phyloP scores from a whole-genome alignment of 495 filamentous ascomycete genomes.

The Aspergillus mulundensis region DNA sequence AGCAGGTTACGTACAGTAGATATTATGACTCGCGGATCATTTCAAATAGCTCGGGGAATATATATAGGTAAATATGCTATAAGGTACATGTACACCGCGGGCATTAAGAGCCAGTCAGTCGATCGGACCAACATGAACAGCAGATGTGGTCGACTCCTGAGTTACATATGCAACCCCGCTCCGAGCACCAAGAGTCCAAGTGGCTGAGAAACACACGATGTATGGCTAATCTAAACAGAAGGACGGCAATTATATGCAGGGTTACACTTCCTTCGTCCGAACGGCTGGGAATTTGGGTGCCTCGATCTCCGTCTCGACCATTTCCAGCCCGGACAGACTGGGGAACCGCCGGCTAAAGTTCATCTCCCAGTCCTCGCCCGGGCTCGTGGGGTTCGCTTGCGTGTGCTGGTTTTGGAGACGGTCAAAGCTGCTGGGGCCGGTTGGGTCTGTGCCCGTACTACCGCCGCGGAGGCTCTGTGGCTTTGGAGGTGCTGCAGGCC shows the following conservation, averaged over 20 bases:
- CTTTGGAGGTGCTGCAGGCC: conserved; percentile 56
- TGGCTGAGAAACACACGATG: background rate
- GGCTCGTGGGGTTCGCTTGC: conserved; percentile 23
- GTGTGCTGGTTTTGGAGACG: conserved; percentile 7
- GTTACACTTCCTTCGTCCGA: conserved; percentile 41
- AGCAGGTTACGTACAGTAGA: background rate
- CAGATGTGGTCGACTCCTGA: conserved; percentile 4
- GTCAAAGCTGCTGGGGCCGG: background rate
- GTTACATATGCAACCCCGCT: conserved; percentile 4
- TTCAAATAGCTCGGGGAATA: background rate
- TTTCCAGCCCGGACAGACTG: conserved; percentile 73
- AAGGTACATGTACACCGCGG: conserved; percentile 1
- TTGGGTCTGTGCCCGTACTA: conserved; percentile 1
- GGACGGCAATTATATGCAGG: conserved; percentile 4
- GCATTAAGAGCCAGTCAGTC: conserved; percentile 4
- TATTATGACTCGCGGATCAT: background rate
- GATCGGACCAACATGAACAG: conserved; percentile 1
- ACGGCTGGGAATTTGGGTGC: conserved; percentile 36
- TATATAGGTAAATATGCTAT: conserved; percentile 2
- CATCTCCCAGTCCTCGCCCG: conserved; percentile 59
- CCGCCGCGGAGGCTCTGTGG: conserved; percentile 54
- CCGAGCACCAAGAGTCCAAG: background rate
- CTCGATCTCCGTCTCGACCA: conserved; percentile 71
- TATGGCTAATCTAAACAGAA: background rate
- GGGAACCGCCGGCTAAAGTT: conserved; percentile 83